Conservation (phyloP, 768 basidiomycete species). For the Boletus rex-veris region DNA sequence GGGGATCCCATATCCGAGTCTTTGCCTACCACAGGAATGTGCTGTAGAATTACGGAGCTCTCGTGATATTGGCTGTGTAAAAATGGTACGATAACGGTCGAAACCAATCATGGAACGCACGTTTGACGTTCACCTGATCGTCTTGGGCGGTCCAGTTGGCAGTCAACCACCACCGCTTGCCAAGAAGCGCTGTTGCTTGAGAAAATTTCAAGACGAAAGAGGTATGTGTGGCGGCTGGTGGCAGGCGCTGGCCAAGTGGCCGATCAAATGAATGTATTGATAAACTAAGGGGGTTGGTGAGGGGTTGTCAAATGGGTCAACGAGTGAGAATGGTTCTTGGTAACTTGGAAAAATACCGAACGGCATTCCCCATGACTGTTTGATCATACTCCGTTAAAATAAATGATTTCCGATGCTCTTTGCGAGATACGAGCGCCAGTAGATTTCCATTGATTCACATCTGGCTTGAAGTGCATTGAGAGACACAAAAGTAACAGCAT, state of each 20-base stretch:
- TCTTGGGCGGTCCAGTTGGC: neutral
- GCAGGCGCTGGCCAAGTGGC: neutral
- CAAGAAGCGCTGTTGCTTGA: neutral
- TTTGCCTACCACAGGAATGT: neutral
- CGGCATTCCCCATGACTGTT: neutral
- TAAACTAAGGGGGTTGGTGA: neutral
- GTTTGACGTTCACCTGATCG: neutral
- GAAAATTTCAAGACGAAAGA: neutral
- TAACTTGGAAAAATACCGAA: neutral
- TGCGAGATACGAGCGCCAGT: no score
- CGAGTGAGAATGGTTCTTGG: neutral
- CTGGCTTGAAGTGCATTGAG: no score
- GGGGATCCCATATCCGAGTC: no score
- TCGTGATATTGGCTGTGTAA: neutral
- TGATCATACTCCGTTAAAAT: neutral
- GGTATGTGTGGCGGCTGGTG: neutral
- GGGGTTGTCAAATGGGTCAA: neutral
- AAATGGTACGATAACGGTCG: neutral
- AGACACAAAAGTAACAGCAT: no score
- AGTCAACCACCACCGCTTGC: neutral
- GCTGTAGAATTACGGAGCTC: neutral
- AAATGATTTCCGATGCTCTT: neutral
- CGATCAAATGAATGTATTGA: neutral
- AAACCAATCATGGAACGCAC: neutral
- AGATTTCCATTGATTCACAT: no score